These are phyloP conservation scores for Solanum gandarillasii DNA, from an alignment of 257 asterid genomes.

Conservation along the genomic window DNA sequence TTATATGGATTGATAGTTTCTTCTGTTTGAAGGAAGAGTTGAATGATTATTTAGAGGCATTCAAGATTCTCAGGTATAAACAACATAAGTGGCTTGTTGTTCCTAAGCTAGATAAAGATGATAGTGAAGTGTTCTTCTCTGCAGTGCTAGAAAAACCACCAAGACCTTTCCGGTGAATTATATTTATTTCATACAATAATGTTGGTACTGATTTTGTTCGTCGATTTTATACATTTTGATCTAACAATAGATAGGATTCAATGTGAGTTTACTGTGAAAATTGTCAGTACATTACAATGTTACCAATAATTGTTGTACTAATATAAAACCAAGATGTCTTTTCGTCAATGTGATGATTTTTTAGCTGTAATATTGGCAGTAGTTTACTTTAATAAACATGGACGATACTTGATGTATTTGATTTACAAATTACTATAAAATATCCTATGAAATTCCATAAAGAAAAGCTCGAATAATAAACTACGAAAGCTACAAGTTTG, in stretches of 20 bases:
- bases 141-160: conserved; percentile 67
- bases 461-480: background rate
- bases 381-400: background rate
- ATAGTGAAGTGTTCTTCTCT: conserved; percentile 48
- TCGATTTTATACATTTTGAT: background rate
- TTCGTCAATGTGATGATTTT: background rate
- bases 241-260: background rate
- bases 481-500: background rate
- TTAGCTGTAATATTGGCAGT: background rate
- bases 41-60: conserved; percentile 37
- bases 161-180: conserved; percentile 29
- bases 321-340: background rate
- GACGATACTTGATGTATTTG: background rate
- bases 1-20: conserved; percentile 59
- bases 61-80: conserved; percentile 40
- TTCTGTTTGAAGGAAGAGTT: conserved; percentile 50
- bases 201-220: background rate
- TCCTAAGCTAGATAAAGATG: conserved; percentile 43
- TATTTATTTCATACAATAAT: background rate
- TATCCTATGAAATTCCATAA: background rate
- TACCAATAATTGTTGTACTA: background rate
- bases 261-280: background rate
- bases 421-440: background rate
- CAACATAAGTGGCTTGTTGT: conserved; percentile 48
- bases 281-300: background rate